phyloP scores from a whole-genome alignment of 805 yeast genomes.

The Metschnikowia gruessii region DNA sequence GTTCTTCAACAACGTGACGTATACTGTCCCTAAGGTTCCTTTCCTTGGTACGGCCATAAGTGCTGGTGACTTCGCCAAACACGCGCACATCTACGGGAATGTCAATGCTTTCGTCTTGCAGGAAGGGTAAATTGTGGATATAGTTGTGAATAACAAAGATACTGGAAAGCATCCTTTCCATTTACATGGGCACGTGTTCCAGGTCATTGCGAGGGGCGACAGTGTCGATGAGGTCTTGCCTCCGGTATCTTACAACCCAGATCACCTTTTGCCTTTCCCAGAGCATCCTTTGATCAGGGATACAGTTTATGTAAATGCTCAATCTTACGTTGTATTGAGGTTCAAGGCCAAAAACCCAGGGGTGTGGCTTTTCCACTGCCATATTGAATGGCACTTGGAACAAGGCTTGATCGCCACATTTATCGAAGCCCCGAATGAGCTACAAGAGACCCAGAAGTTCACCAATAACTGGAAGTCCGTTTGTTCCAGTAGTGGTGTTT shows the following conservation, averaged over 20 bases:
- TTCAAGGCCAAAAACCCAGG: conserved; percentile 96
- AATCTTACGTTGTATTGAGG: conserved; percentile 81
- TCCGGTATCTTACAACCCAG: conserved; percentile 57
- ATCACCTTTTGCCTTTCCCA: conserved; percentile 48
- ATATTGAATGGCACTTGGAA: conserved; percentile 95
- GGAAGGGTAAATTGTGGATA: conserved; percentile 66
- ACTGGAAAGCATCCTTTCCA: conserved; percentile 98
- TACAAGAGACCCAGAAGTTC: conserved; percentile 47
- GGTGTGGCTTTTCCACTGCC: conserved; percentile 99
- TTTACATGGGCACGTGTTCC: conserved; percentile 92
- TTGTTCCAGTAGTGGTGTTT: conserved; percentile 57
- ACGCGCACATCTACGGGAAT: conserved; percentile 69
- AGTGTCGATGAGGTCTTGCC: conserved; percentile 52
- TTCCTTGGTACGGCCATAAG: conserved; percentile 73
- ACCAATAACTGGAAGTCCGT: conserved; percentile 57
- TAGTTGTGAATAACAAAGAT: conserved; percentile 81
- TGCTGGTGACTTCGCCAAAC: conserved; percentile 58
- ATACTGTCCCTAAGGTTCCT: conserved; percentile 80
- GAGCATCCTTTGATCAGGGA: conserved; percentile 84
- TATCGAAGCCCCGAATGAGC: conserved; percentile 80
- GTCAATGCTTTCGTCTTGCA: conserved; percentile 72
- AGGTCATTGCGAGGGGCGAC: conserved; percentile 69
- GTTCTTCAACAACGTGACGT: conserved; percentile 88
- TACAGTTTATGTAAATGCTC: conserved; percentile 71
- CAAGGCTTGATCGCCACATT: conserved; percentile 86